Conservation (phyloP, 1,139 yeast species). For the Hemisphaericaspora lyxosophila region DNA sequence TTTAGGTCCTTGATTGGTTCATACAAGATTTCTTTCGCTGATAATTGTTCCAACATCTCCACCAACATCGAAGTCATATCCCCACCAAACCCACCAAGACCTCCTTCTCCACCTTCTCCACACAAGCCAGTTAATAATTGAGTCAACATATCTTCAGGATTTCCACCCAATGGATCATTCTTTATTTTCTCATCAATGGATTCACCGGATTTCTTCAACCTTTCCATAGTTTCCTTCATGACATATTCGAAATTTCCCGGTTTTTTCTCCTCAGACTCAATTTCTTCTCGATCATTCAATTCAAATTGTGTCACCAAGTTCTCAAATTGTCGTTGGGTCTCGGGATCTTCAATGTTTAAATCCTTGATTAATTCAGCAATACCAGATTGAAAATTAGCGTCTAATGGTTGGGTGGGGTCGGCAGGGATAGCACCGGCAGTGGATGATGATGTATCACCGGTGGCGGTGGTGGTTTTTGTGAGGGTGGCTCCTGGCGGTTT, state of each 20-base stretch:
- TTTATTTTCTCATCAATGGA: conserved; percentile 63
- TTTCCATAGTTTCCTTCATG: conserved; percentile 76
- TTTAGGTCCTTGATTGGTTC: conserved; percentile 86
- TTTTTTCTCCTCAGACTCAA: conserved; percentile 32
- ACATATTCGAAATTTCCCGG: conserved; percentile 66
- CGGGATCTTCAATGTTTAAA: conserved; percentile 58
- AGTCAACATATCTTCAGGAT: conserved; percentile 60
- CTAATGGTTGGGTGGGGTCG: conserved; percentile 24
- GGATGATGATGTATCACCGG: conserved; percentile 12
- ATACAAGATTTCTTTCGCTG: conserved; percentile 82
- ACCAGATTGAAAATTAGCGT: conserved; percentile 49
- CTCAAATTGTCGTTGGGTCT: conserved; percentile 57
- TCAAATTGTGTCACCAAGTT: conserved; percentile 48
- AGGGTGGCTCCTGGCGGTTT: conserved; percentile 56
- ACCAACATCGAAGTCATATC: conserved; percentile 65
- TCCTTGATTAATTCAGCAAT: conserved; percentile 59
- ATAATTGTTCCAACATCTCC: conserved; percentile 79
- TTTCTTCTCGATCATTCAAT: conserved; percentile 34
- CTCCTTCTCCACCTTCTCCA: conserved; percentile 38
- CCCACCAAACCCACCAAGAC: conserved; percentile 48
- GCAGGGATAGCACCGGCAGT: conserved; percentile 12
- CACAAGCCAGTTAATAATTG: conserved; percentile 53
- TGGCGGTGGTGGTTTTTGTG: conserved; percentile 12
- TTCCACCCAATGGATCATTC: conserved; percentile 43
- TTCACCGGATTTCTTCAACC: conserved; percentile 69